Percentiles rank a stretch among this genome's conserved stretches.
phyloP scores from a whole-genome alignment of 129 eudicot genomes.

The Saposhnikovia divaricata region DNA sequence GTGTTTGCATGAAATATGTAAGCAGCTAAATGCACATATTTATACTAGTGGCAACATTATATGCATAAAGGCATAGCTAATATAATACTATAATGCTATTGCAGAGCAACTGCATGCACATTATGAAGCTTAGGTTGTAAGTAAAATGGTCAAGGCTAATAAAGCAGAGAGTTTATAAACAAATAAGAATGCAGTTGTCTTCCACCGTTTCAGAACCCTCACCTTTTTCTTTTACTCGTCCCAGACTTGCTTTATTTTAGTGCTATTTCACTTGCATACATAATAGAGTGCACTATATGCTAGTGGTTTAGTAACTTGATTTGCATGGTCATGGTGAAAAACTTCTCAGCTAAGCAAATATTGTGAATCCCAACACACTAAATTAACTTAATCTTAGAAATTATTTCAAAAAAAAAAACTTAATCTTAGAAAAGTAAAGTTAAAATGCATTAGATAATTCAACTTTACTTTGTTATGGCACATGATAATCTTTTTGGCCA shows the following conservation, averaged over 20 bases:
- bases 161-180: not conserved
- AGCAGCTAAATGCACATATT: not conserved
- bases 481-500: not conserved
- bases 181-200: not conserved
- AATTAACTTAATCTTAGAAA: too few species aligned
- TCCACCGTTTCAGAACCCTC: not conserved
- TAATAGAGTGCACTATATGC: too few species aligned
- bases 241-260: too few species aligned
- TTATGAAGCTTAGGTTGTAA: not conserved
- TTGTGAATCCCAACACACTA: not conserved
- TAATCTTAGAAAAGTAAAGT: not conserved
- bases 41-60: not conserved
- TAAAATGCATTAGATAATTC: not conserved
- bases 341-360: not conserved
- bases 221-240: not conserved
- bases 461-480: not conserved
- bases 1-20: not conserved
- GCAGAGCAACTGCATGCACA: not conserved
- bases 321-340: not conserved
- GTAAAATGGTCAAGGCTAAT: slow-evolving; percentile 4
- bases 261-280: too few species aligned
- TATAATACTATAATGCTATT: too few species aligned
- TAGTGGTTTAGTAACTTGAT: not conserved
- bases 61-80: too few species aligned
- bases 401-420: too few species aligned